These are phyloP conservation scores for Spizellomyces sp. DNA, from an alignment of 192 early-diverging fungal species.

Conservation along the genomic window DNA sequence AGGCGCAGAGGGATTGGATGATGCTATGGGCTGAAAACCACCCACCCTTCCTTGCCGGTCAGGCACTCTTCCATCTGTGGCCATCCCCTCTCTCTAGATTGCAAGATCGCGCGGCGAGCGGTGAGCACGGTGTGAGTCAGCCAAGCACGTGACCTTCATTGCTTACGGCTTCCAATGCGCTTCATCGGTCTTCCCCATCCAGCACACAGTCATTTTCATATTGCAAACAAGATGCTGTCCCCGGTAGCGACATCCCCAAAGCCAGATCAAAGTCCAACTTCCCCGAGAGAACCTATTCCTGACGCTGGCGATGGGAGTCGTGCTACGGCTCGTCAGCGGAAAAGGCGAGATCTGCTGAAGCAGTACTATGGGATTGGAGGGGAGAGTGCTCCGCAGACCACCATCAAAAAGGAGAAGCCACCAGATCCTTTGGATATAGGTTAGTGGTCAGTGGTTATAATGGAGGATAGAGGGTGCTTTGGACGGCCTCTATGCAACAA, in stretches of 20 bases:
- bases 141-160: too few species aligned
- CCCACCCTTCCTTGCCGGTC: background rate
- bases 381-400: background rate
- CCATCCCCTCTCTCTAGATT: background rate
- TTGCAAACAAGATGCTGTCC: background rate
- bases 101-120: background rate
- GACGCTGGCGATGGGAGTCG: conserved; percentile 8
- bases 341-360: conserved; percentile 40
- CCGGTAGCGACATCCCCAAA: background rate
- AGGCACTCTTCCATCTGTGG: background rate
- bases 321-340: conserved; percentile 19
- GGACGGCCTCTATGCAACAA: too few species aligned
- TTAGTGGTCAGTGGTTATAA: conserved; percentile 25
- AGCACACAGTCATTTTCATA: background rate
- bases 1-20: too few species aligned
- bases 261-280: background rate
- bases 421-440: conserved; percentile 74
- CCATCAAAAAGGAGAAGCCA: conserved; percentile 34
- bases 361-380: conserved; percentile 45
- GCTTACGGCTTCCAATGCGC: too few species aligned
- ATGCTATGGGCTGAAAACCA: too few species aligned
- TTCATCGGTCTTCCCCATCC: too few species aligned
- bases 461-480: too few species aligned
- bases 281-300: background rate
- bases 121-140: too few species aligned